Evolutionary conservation across 2,329 filamentous ascomycete genomes (phyloP).

Genomic region (Ambrosiella beaveri): DNA sequence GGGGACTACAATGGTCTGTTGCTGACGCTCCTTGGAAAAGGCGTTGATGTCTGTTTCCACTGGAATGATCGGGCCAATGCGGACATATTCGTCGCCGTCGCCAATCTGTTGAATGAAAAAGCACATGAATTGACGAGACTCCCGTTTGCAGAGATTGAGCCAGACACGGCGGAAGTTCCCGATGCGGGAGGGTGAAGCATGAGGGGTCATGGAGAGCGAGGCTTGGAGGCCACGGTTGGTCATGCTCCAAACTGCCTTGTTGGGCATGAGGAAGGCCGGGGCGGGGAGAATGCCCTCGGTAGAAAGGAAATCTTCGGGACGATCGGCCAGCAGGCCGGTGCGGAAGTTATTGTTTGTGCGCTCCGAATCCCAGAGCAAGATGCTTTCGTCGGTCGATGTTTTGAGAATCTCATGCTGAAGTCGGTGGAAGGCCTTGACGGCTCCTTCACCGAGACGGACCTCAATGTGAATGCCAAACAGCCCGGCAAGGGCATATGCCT

Average conservation of each 20-base stretch:
- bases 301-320: conserved; percentile 9
- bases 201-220: conserved; percentile 11
- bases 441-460: conserved; percentile 20
- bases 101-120: conserved; percentile 13
- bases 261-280: conserved; percentile 11
- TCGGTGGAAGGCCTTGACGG: conserved; percentile 16
- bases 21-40: conserved; percentile 8
- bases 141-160: conserved; percentile 10
- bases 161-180: conserved; percentile 13
- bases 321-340: conserved; percentile 11
- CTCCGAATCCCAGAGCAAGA: conserved; percentile 17
- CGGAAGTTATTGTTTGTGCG: conserved; percentile 4
- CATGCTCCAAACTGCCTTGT: conserved; percentile 8
- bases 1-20: conserved; percentile 11
- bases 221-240: conserved; percentile 11
- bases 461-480: conserved; percentile 20
- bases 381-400: conserved; percentile 16
- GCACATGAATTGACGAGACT: conserved; percentile 11
- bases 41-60: conserved; percentile 7
- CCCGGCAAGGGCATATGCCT: conserved; percentile 20
- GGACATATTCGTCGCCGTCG: conserved; percentile 10
- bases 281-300: conserved; percentile 1
- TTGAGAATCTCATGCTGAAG: conserved; percentile 19
- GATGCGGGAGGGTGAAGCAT: conserved; percentile 6
- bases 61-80: conserved; percentile 9